Conservation (phyloP, 2,329 filamentous ascomycete species). For the Aspergillus fijiensis region DNA sequence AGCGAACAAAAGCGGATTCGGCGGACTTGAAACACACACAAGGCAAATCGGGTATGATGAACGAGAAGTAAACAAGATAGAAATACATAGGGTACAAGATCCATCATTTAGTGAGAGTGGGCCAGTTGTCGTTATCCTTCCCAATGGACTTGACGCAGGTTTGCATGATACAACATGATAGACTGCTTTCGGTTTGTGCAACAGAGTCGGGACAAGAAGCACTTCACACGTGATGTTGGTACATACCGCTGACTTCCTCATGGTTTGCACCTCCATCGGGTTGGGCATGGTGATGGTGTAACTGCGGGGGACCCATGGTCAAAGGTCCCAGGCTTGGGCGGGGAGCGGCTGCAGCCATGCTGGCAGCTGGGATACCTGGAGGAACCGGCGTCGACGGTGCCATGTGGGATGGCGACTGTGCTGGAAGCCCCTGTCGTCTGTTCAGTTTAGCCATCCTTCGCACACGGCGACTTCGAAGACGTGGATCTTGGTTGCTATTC, state of each 20-base stretch:
- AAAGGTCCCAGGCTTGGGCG: constrained; percentile 54
- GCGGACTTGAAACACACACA: constrained; percentile 19
- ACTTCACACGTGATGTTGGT: constrained; percentile 85
- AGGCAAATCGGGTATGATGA: constrained; percentile 10
- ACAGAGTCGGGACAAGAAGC: constrained; percentile 17
- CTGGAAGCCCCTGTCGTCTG: constrained; percentile 71
- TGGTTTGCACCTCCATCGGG: constrained; percentile 59
- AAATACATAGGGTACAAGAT: constrained; percentile 14
- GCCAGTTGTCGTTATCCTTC: constrained; percentile 7
- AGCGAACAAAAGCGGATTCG: constrained; percentile 14
- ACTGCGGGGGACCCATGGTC: constrained; percentile 65
- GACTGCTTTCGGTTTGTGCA: constrained; percentile 6
- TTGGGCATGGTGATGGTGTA: constrained; percentile 75
- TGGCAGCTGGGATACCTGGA: constrained; percentile 62
- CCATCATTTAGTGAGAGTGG: constrained; percentile 6
- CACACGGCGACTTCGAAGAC: constrained; percentile 85
- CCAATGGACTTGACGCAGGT: constrained; percentile 3
- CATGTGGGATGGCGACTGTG: constrained; percentile 64
- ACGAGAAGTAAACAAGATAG: constrained; percentile 7
- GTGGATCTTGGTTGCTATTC: constrained; percentile 96
- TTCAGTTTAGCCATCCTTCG: constrained; percentile 95
- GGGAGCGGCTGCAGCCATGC: constrained; percentile 52
- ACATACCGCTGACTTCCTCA: constrained; percentile 95
- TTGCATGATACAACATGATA: constrained; percentile 17
- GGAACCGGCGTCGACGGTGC: constrained; percentile 60